Base-by-base conservation (phyloP, 1,284 basidiomycete species). In the Malassezia equina region DNA sequence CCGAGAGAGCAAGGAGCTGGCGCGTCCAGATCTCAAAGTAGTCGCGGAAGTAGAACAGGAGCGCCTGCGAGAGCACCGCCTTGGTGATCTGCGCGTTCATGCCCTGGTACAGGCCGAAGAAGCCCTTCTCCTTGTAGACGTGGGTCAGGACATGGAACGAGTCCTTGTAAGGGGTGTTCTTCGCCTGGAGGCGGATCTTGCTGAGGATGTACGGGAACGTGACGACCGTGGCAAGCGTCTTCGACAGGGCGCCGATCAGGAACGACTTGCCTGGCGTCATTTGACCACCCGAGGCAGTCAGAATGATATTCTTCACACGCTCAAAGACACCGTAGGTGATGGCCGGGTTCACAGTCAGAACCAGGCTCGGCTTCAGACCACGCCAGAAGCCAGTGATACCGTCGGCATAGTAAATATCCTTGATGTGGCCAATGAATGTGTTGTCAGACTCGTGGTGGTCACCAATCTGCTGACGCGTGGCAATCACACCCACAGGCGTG, bases 321-420 rank as follows among this genome's bases (percentile, higher is more conserved):
- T 98, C 93, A 72, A 89, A 98, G 33, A 86, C 81, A 48, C 94
- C 94, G 75, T 98, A 99, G 1, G 94, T 99, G 77, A 99, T 96
- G 19, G 94, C 91, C 2, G 94, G 94, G 77, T 99, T 99, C 55
- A 78, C 69, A 31, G 90, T 95, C 39, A 99, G 81, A 8, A 98
- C 90, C 62, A 98, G 78, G 41, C 88, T 85, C 4, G 94, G 91
- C 75, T 85, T 86, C 55, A 99, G 79, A 7, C 94, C 94, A 9
- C 90, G 80, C 94, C 94, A 98, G 13, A 98, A 80, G 11, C 90
- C 94, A 0, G 85, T 81, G 12, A 91, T 77, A 52, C 94, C 94
- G 63, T 94, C 89, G 73, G 95, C 87, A n/a, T 82, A 80, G 49
- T 96, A 79, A 69, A 99, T 95, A 73, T 93, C 87, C 34, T 80